Conservation (phyloP, 345 rosid species). For the Lumnitzera littorea region DNA sequence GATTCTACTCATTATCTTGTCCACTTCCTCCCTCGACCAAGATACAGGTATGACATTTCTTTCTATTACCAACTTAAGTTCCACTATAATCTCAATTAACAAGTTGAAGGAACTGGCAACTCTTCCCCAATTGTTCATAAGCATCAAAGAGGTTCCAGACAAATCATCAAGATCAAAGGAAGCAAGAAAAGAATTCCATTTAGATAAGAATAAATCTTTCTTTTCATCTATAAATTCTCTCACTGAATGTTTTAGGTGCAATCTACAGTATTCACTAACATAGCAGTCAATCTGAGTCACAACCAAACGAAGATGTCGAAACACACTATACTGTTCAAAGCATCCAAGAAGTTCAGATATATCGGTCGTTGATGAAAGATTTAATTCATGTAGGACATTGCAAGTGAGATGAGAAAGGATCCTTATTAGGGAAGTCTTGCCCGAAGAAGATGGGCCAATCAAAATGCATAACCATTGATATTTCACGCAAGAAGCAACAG, state of each 20-base stretch:
- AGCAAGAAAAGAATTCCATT: slow-evolving; percentile 62
- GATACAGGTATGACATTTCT: slow-evolving; percentile 28
- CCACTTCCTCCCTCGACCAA: slow-evolving; percentile 47
- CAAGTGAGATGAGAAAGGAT: slow-evolving; percentile 77
- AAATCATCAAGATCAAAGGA: slow-evolving; percentile 25
- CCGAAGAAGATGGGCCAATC: slow-evolving; percentile 83
- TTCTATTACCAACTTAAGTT: slow-evolving; percentile 38
- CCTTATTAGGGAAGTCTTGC: slow-evolving; percentile 87
- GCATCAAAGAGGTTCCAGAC: slow-evolving; percentile 26
- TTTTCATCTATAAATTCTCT: slow-evolving; percentile 29
- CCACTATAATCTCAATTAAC: slow-evolving; percentile 40
- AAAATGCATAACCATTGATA: slow-evolving; percentile 84
- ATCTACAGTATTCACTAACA: slow-evolving; percentile 57
- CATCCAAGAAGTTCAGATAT: slow-evolving; percentile 92
- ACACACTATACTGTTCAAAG: slow-evolving; percentile 92
- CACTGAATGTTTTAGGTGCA: slow-evolving; percentile 38
- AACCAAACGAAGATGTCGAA: slow-evolving; percentile 52
- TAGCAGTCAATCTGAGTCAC: slow-evolving; percentile 53
- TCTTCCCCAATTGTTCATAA: slow-evolving; percentile 20
- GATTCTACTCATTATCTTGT: slow-evolving; percentile 39
- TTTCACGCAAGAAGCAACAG: slow-evolving; percentile 69
- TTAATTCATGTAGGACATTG: slow-evolving; percentile 62
- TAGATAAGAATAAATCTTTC: slow-evolving; percentile 32
- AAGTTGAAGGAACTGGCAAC: slow-evolving; percentile 33
- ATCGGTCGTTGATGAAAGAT: slow-evolving; percentile 87